phyloP scores from a whole-genome alignment of 345 rosid genomes.

The Lepidium didymum region DNA sequence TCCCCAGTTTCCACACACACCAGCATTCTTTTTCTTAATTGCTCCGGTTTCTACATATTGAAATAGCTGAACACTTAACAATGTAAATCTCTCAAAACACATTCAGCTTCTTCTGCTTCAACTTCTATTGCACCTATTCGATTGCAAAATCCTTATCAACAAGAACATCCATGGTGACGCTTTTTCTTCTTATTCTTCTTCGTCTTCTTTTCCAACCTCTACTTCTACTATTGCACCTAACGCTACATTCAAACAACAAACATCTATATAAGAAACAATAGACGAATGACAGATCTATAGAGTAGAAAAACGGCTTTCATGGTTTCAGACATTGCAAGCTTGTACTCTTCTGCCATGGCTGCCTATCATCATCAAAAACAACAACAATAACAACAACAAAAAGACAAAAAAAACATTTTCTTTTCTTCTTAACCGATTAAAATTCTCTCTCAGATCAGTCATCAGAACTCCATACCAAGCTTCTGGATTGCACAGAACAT shows the following conservation, averaged over 20 bases:
- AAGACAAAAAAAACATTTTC: slow-evolving; percentile 6
- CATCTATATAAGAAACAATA: not conserved
- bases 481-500: slow-evolving; percentile 73
- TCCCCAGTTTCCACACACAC: not conserved
- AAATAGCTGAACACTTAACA: not conserved
- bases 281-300: slow-evolving; percentile 14
- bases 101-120: not conserved
- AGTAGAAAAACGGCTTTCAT: slow-evolving; percentile 10
- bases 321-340: slow-evolving; percentile 43
- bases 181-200: not conserved
- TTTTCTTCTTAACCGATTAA: slow-evolving; percentile 6
- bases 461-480: slow-evolving; percentile 74
- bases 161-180: not conserved
- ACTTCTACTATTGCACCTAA: slow-evolving; percentile 16
- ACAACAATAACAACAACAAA: not conserved
- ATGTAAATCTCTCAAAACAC: not conserved
- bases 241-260: slow-evolving; percentile 10
- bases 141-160: not conserved
- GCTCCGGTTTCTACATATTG: not conserved
- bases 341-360: slow-evolving; percentile 47
- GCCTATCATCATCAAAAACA: slow-evolving; percentile 15
- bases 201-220: slow-evolving; percentile 8
- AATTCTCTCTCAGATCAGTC: slow-evolving; percentile 20
- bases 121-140: not conserved
- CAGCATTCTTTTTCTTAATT: no score